These are phyloP conservation scores for Salix caprea DNA, from an alignment of 345 rosid species.

Conservation along the genomic window DNA sequence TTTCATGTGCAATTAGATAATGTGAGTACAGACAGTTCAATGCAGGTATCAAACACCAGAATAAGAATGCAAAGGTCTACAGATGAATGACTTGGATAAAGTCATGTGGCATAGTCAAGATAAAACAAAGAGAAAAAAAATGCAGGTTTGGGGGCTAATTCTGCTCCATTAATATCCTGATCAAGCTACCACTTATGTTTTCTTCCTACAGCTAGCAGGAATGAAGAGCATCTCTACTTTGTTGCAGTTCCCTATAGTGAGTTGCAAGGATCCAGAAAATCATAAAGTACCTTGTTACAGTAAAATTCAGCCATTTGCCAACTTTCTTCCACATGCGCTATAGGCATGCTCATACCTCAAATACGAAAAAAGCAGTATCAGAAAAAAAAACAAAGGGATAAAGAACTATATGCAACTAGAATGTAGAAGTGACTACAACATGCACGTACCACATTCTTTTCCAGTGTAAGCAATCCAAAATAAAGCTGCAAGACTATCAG, in stretches of 20 bases:
- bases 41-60: neutral
- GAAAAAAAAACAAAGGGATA: neutral
- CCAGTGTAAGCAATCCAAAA: conserved; percentile 93
- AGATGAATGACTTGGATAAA: neutral
- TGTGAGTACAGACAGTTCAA: neutral
- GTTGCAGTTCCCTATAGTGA: neutral
- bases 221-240: neutral
- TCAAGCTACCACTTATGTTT: neutral
- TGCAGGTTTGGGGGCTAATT: neutral
- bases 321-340: conserved; percentile 94
- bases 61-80: neutral
- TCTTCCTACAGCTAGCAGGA: conserved; percentile 5
- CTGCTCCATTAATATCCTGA: neutral
- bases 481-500: conserved; percentile 79
- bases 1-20: neutral
- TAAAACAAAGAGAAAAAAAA: neutral
- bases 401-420: neutral
- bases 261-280: neutral
- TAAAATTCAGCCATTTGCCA: conserved; percentile 99
- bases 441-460: conserved; percentile 76
- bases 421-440: neutral
- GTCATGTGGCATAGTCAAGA: neutral
- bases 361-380: conserved; percentile 16
- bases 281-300: conserved; percentile 70
- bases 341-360: conserved; percentile 97